phyloP scores from a whole-genome alignment of 1,139 yeast species.

The Candida pseudoviswanathii region DNA sequence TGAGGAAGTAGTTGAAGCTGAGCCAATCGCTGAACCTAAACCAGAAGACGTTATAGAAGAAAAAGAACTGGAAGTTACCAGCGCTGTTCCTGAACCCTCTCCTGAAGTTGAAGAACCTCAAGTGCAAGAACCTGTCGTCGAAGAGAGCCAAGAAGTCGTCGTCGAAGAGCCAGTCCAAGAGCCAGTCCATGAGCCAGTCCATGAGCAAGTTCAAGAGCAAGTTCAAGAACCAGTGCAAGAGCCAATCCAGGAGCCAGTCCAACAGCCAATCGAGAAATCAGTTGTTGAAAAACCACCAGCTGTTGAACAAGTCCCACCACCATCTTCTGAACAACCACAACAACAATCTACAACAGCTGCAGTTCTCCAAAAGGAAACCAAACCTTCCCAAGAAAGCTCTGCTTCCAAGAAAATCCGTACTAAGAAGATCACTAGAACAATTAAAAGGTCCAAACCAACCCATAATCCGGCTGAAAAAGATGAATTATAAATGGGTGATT shows the following conservation, averaged over 20 bases:
- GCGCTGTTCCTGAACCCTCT: slow-evolving; percentile 1
- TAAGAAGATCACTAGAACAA: slow-evolving; percentile 13
- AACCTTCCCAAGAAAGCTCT: background rate
- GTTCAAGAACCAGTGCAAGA: slow-evolving; percentile 1
- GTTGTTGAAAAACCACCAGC: slow-evolving; percentile 4
- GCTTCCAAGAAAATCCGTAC: slow-evolving; percentile 9
- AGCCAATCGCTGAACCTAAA: background rate
- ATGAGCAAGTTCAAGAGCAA: slow-evolving; percentile 2
- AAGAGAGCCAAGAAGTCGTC: slow-evolving; percentile 1
- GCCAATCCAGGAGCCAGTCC: background rate
- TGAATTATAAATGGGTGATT: slow-evolving; percentile 12
- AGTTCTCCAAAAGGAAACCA: slow-evolving; percentile 1
- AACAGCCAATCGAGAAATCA: slow-evolving; percentile 4
- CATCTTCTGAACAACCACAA: slow-evolving; percentile 1
- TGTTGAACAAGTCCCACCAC: slow-evolving; percentile 7
- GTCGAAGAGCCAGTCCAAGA: slow-evolving; percentile 3
- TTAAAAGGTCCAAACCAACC: slow-evolving; percentile 11
- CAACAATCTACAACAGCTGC: background rate
- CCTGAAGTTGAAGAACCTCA: slow-evolving; percentile 1
- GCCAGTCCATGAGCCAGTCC: slow-evolving; percentile 2
- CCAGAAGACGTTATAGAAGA: background rate
- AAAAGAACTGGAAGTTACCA: background rate
- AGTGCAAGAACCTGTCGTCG: background rate
- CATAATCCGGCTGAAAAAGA: slow-evolving; percentile 14
- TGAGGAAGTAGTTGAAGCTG: background rate